Percentiles rank a stretch among this genome's conserved stretches.
Conservation (phyloP, 164 flowering plant genomes). For the Magnolia kwangsiensis region DNA sequence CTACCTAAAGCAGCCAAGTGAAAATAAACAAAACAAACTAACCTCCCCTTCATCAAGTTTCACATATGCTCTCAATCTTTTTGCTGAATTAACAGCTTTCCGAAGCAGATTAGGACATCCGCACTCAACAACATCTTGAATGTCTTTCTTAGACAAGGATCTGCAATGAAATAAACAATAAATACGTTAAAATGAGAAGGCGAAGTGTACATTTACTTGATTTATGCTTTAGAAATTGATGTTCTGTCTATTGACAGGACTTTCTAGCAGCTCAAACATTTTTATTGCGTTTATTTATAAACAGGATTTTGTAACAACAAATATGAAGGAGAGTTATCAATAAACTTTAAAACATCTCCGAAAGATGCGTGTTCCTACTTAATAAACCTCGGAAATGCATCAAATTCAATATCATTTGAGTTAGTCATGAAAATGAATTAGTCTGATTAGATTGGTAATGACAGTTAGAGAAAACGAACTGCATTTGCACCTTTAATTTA, state of each 20-base stretch:
- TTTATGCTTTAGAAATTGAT: not conserved
- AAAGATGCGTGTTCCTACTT: too few relatives aligned
- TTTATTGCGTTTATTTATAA: too few relatives aligned
- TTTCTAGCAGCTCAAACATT: too few relatives aligned
- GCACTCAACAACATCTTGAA: conserved; percentile 55
- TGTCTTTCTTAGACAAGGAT: conserved; percentile 56
- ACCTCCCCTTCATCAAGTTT: conserved; percentile 85
- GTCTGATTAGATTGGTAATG: too few relatives aligned
- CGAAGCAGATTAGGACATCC: conserved; percentile 85
- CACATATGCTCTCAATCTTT: conserved; percentile 68
- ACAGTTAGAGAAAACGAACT: too few relatives aligned
- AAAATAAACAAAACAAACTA: conserved; percentile 24
- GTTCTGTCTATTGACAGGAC: not conserved
- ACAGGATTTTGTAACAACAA: too few relatives aligned
- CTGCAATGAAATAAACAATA: conserved; percentile 33
- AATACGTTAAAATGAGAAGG: not conserved
- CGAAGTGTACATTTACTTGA: not conserved
- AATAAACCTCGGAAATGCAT: too few relatives aligned
- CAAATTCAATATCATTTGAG: too few relatives aligned
- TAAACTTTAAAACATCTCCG: too few relatives aligned
- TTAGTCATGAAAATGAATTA: too few relatives aligned
- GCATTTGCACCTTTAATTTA: too few relatives aligned
- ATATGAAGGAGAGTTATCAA: too few relatives aligned
- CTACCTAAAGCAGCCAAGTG: not conserved
- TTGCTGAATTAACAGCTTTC: conserved; percentile 83